Evolutionary conservation across 1,284 basidiomycete species (phyloP).

Genomic region (Cystobasidium sp.): DNA sequence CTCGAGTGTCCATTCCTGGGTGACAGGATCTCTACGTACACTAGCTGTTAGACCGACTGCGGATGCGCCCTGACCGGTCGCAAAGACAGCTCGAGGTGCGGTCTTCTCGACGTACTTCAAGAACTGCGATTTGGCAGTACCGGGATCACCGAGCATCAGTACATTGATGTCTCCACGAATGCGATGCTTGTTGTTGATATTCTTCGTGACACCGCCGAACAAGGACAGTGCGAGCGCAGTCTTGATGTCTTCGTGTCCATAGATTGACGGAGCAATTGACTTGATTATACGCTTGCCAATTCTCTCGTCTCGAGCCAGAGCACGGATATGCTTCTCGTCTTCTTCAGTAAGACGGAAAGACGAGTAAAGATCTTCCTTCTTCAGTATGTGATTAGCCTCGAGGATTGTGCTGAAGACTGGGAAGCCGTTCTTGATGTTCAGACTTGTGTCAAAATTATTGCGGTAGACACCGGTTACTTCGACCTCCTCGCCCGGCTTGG

Average conservation of each 20-base stretch:
- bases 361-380: slow-evolving; percentile 91
- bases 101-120: slow-evolving; percentile 99
- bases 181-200: slow-evolving; percentile 93
- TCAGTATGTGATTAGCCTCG: slow-evolving; percentile 96
- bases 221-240: slow-evolving; percentile 93
- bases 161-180: slow-evolving; percentile 98
- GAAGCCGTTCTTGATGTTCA: slow-evolving; percentile 99
- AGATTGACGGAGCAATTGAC: slow-evolving; percentile 97
- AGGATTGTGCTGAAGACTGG: slow-evolving; percentile 98
- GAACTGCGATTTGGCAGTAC: slow-evolving; percentile 99
- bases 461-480: slow-evolving; percentile 97
- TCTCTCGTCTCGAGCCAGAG: slow-evolving; percentile 84
- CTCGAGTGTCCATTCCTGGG: slow-evolving; percentile 97
- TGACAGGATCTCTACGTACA: slow-evolving; percentile 95
- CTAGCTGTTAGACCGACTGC: slow-evolving; percentile 98
- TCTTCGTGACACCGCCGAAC: slow-evolving; percentile 91
- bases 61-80: slow-evolving; percentile 95
- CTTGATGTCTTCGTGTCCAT: slow-evolving; percentile 99
- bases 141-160: slow-evolving; percentile 92
- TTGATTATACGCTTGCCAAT: slow-evolving; percentile 97
- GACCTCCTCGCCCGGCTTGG: slow-evolving; percentile 97
- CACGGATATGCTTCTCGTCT: slow-evolving; percentile 88
- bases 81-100: slow-evolving; percentile 94
- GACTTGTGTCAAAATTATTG: slow-evolving; percentile 97
- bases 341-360: slow-evolving; percentile 96